Conservation (phyloP, 345 rosid species). For the Pistacia vera region DNA sequence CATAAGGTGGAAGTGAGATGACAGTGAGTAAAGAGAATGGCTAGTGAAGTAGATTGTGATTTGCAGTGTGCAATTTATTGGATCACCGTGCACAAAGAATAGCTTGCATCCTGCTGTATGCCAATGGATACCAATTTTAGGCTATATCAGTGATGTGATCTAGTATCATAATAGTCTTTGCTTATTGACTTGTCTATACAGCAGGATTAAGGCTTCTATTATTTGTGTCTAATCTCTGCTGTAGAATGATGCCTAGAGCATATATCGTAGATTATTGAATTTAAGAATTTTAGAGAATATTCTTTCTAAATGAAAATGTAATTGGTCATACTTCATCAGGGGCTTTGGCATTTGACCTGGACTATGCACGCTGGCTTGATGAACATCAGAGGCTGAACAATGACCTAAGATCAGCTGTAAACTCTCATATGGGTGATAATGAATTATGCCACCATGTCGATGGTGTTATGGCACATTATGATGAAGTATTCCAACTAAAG, state of each 20-base stretch:
- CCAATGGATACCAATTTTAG: neutral
- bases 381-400: slow-evolving; percentile 77
- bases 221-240: neutral
- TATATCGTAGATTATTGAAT: neutral
- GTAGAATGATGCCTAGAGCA: neutral
- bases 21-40: neutral
- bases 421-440: slow-evolving; percentile 59
- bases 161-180: neutral
- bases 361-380: slow-evolving; percentile 84
- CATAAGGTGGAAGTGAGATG: neutral
- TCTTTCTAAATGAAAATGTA: neutral
- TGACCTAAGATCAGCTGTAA: slow-evolving; percentile 73
- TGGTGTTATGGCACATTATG: slow-evolving; percentile 78
- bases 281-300: neutral
- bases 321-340: slow-evolving; percentile 40
- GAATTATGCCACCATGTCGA: slow-evolving; percentile 74
- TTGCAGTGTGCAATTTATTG: neutral
- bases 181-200: neutral
- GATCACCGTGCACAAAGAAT: neutral
- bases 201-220: neutral
- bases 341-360: slow-evolving; percentile 77
- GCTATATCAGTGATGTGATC: neutral
- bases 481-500: slow-evolving; percentile 73
- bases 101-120: neutral
- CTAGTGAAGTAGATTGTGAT: neutral